Evolutionary conservation across 2,329 filamentous ascomycete species (phyloP).

Genomic region (Bipolaris cookei): DNA sequence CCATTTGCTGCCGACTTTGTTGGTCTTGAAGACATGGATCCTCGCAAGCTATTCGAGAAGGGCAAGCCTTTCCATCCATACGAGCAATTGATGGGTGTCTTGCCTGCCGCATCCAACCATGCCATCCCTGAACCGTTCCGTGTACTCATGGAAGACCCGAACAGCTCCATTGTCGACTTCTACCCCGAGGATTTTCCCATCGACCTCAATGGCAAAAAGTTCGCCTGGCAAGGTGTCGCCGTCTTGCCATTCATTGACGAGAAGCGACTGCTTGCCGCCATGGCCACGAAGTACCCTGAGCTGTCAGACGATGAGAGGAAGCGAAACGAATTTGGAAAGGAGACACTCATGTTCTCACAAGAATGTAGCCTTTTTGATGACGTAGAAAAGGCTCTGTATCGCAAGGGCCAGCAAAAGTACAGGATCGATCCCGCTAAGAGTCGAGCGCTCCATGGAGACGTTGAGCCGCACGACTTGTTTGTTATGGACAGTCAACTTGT

Average conservation of each 20-base stretch:
- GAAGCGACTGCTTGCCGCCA: conserved; percentile 79
- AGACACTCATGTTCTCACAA: conserved; percentile 84
- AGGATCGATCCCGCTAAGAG: conserved; percentile 77
- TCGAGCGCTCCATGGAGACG: conserved; percentile 77
- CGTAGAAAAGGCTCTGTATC: conserved; percentile 84
- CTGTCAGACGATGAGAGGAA: conserved; percentile 76
- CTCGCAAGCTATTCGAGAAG: conserved; percentile 74
- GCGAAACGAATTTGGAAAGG: conserved; percentile 80
- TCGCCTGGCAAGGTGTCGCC: conserved; percentile 96
- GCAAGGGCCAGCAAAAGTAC: conserved; percentile 70
- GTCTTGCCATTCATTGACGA: conserved; percentile 96
- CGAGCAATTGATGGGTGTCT: conserved; percentile 97
- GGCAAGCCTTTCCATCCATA: conserved; percentile 88
- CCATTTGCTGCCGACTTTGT: conserved; percentile 96
- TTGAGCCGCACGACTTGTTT: conserved; percentile 83
- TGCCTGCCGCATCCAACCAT: conserved; percentile 91
- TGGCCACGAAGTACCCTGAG: conserved; percentile 80
- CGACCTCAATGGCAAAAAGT: conserved; percentile 97
- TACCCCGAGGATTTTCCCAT: conserved; percentile 94
- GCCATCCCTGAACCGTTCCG: conserved; percentile 89
- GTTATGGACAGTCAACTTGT: conserved; percentile 81
- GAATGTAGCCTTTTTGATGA: conserved; percentile 85
- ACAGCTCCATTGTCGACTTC: conserved; percentile 95
- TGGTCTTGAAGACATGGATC: conserved; percentile 75
- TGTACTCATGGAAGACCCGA: conserved; percentile 82